Percentiles rank a stretch among this genome's conserved stretches.
Evolutionary conservation across 495 filamentous ascomycete genomes (phyloP).

Genomic region (Lindgomyces ingoldianus): DNA sequence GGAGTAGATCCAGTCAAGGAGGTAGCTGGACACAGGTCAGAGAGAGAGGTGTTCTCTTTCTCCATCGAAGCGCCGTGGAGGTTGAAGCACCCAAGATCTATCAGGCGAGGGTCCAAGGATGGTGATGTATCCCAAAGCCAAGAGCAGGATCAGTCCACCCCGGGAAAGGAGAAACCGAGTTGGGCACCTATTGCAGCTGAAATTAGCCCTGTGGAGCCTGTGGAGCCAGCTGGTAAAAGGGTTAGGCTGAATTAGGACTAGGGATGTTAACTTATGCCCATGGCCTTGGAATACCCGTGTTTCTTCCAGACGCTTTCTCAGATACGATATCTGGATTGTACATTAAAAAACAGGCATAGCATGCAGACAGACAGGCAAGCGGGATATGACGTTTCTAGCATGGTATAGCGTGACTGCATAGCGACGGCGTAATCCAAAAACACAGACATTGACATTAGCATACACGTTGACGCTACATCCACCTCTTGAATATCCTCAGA

Average conservation of each 20-base stretch:
- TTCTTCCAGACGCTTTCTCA: too few species aligned
- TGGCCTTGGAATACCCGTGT: too few species aligned
- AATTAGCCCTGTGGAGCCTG: constrained; percentile 24
- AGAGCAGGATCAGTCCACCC: not conserved
- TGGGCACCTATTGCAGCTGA: constrained; percentile 22
- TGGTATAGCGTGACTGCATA: not conserved
- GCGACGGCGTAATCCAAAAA: not conserved
- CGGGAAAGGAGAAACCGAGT: constrained; percentile 26
- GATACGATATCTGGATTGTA: too few species aligned
- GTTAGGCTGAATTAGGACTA: constrained; percentile 23
- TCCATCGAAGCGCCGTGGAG: constrained; percentile 39
- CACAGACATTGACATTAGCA: not conserved
- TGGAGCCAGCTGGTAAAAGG: too few species aligned
- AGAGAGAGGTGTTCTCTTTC: constrained; percentile 39
- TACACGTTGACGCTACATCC: too few species aligned
- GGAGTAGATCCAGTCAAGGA: constrained; percentile 8
- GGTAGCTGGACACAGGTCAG: constrained; percentile 13
- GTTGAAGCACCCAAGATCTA: constrained; percentile 23
- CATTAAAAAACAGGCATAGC: too few species aligned
- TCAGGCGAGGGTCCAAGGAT: not conserved
- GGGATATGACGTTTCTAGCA: too few species aligned
- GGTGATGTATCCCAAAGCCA: not conserved
- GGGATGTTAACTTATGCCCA: too few species aligned
- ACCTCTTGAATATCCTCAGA: too few species aligned
- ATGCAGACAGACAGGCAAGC: too few species aligned